Evolutionary conservation across 2,329 filamentous ascomycete species (phyloP).

Genomic region (Colletotrichum siamense): DNA sequence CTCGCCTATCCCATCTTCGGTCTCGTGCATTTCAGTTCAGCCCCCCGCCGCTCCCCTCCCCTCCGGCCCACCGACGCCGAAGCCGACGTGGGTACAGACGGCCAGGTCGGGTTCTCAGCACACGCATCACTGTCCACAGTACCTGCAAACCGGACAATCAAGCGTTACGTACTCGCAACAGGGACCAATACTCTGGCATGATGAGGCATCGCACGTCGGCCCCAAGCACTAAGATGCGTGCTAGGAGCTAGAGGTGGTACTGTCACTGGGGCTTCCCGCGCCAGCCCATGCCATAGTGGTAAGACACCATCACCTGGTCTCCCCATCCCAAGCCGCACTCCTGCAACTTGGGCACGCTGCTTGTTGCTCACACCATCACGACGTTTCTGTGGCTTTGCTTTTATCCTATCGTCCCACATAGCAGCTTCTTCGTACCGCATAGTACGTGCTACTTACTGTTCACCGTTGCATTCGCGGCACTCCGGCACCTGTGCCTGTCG

Average conservation of each 20-base stretch:
- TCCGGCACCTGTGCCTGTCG: constrained; percentile 2
- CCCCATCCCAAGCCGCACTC: not conserved
- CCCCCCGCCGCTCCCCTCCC: not conserved
- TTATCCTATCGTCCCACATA: constrained; percentile 1
- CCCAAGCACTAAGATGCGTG: not conserved
- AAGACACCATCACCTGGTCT: constrained; percentile 20
- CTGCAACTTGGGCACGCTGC: not conserved
- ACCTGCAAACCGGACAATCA: not conserved
- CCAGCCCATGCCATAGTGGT: constrained; percentile 1
- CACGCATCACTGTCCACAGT: not conserved
- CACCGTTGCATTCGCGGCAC: constrained; percentile 7
- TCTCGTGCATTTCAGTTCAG: not conserved
- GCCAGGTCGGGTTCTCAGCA: not conserved
- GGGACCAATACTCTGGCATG: not conserved
- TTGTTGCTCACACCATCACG: not conserved
- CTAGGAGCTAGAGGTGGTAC: not conserved
- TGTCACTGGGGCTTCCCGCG: constrained; percentile 1
- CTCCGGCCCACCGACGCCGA: not conserved
- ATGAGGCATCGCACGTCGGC: not conserved
- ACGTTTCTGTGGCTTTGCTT: not conserved
- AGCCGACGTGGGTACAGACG: not conserved
- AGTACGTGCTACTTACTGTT: not conserved
- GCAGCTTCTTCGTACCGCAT: not conserved
- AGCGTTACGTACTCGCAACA: not conserved
- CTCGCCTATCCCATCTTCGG: constrained; percentile 10